Conservation (phyloP, 257 asterid species). For the Solanum commersonii region DNA sequence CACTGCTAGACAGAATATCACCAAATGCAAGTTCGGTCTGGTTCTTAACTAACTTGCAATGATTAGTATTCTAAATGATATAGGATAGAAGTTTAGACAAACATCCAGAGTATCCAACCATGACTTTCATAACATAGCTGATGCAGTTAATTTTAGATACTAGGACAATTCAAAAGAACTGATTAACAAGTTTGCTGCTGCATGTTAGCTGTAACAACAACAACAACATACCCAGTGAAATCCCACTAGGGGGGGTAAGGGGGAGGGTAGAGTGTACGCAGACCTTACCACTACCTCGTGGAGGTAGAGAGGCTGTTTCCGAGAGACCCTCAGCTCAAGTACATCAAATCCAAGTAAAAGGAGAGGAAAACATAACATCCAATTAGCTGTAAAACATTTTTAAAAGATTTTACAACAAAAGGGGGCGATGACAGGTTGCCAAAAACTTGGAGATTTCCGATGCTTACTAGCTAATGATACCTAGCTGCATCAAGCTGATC, state of each 20-base stretch:
- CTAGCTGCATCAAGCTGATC: conserved; percentile 8
- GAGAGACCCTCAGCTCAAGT: too few species aligned
- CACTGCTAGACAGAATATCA: not conserved
- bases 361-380: too few species aligned
- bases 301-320: too few species aligned
- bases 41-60: not conserved
- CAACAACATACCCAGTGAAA: too few species aligned
- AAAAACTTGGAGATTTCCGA: not conserved
- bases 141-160: not conserved
- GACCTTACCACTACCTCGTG: too few species aligned
- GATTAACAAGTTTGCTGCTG: not conserved
- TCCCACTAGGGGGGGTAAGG: too few species aligned
- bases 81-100: not conserved
- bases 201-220: not conserved
- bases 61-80: not conserved
- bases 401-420: not conserved
- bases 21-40: not conserved
- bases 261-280: too few species aligned
- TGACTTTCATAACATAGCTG: not conserved
- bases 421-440: not conserved
- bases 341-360: too few species aligned
- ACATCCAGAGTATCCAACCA: not conserved
- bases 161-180: not conserved
- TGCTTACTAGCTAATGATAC: conserved; percentile 2
- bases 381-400: not conserved